Conservation (phyloP, 129 eudicot species). For the sunflower (Helianthus annuus) region HanXRQr2.0-SUNRISE NC_035438.2:46486473-46486972, state of each 20-base stretch:
- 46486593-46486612: background rate
- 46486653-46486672: background rate
- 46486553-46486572: background rate
- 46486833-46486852: background rate
- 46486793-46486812: background rate
- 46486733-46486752: slow-evolving; percentile 8
- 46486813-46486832: background rate
- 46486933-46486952: background rate
- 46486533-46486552: slow-evolving; percentile 5
- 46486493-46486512: background rate
- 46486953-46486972: background rate
- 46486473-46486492: background rate
- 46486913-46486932: background rate
- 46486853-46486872: background rate
- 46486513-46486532: background rate
- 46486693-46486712: slow-evolving; percentile 5
- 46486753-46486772: slow-evolving; percentile 8
- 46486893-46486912: background rate
- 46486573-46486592: background rate
- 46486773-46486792: background rate
- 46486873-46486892: background rate
- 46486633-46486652: slow-evolving; percentile 5
- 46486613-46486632: background rate
- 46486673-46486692: slow-evolving; percentile 16
- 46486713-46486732: slow-evolving; percentile 9